phyloP scores from a whole-genome alignment of 768 basidiomycete species.

The Kwoniella dendrophila region DNA sequence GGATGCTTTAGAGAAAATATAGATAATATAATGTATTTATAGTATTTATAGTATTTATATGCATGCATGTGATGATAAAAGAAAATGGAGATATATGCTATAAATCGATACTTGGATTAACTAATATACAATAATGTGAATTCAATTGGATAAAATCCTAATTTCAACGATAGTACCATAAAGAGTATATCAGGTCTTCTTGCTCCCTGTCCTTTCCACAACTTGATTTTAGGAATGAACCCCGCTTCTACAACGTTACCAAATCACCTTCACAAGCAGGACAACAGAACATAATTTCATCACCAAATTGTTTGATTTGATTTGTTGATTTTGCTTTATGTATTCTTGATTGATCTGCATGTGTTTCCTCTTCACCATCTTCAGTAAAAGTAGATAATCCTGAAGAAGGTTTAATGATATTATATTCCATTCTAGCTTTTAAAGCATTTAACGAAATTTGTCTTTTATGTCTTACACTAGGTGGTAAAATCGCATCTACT shows the following conservation, averaged over 20 bases:
- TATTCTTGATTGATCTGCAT: slow-evolving; percentile 1
- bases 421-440: slow-evolving; percentile 51
- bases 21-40: no score
- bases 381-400: slow-evolving; percentile 4
- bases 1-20: no score
- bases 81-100: no score
- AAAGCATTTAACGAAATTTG: slow-evolving; percentile 50
- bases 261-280: slow-evolving; percentile 53
- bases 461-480: slow-evolving; percentile 51
- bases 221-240: no score
- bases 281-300: slow-evolving; percentile 55
- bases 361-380: slow-evolving; percentile 1
- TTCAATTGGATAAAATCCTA: no score
- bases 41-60: no score
- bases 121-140: no score
- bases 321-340: background rate
- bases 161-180: no score
- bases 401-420: slow-evolving; percentile 6
- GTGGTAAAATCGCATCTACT: slow-evolving; percentile 48
- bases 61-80: no score
- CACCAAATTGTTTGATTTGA: slow-evolving; percentile 45
- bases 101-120: no score
- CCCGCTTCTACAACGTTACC: slow-evolving; percentile 49
- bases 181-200: background rate
- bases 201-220: background rate